Evolutionary conservation across 768 basidiomycete genomes (phyloP), one percentile per base, ranked within the genome.

Genomic region (Crucibulum laeve): DNA sequence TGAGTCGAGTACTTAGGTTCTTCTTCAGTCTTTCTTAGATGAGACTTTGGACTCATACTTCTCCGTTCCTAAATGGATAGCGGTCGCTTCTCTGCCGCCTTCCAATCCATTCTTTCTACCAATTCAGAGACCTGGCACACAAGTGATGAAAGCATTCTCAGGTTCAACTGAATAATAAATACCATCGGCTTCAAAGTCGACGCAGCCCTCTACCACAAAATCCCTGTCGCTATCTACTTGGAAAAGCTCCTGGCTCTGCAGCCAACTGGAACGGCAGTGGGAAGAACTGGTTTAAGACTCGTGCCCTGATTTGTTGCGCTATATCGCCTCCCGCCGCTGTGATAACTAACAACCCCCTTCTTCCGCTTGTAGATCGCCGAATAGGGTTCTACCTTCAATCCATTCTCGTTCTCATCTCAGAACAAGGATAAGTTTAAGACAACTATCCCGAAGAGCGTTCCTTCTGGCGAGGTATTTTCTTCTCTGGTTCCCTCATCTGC

Each of bases 271-370:
- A 65, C 25, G 70, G 70, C 30, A 59, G 60, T 45, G 70, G 70
- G 33, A 43, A 51, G 18, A 63, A 65, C 42, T 72, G 70, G 70
- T 72, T 72, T 43, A 68, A 70, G 64, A 65, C 68, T 45, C 8
- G 53, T 52, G 32, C 56, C 58, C 10, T 48, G 56, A 48, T 50
- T 49, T 14, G 61, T 59, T 45, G n/a, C n/a, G n/a, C n/a, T n/a
- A n/a, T n/a, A n/a, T n/a, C n/a, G n/a, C n/a, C n/a, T n/a, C n/a
- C n/a, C n/a, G n/a, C n/a, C n/a, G n/a, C n/a, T 50, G 39, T 30
- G 39, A 39, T 43, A 18, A 33, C 24, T 22, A 15, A 32, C 4
- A 15, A 32, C 30, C 30, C 11, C 15, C 30, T 32, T 32, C 47
- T 18, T 4, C 36, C 5, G 19, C 18, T 19, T 13, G 15, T 44